phyloP scores from a whole-genome alignment of 257 asterid species.

The Nicotiana otophora region DNA sequence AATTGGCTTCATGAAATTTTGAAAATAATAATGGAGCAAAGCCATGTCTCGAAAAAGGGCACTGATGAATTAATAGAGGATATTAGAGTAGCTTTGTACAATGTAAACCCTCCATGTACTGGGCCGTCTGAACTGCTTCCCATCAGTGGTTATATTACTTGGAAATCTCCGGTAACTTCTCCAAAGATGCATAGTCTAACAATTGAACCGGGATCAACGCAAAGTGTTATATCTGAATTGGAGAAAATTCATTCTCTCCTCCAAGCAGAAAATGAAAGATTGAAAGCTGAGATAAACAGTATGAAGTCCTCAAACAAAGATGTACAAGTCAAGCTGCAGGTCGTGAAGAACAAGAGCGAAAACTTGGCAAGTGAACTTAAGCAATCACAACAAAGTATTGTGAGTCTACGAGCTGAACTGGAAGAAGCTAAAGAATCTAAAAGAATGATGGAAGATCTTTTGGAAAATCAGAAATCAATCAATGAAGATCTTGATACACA shows the following conservation, averaged over 20 bases:
- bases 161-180: slow-evolving; percentile 63
- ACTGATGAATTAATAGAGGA: slow-evolving; percentile 54
- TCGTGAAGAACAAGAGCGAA: slow-evolving; percentile 17
- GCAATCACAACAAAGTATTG: slow-evolving; percentile 26
- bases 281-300: slow-evolving; percentile 37
- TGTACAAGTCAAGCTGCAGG: slow-evolving; percentile 22
- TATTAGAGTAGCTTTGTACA: slow-evolving; percentile 29
- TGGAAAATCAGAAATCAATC: slow-evolving; percentile 52
- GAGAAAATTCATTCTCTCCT: slow-evolving; percentile 40
- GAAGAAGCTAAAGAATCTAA: slow-evolving; percentile 44
- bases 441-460: slow-evolving; percentile 45
- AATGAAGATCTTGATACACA: slow-evolving; percentile 75
- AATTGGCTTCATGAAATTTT: slow-evolving; percentile 54
- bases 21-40: slow-evolving; percentile 39
- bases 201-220: slow-evolving; percentile 38
- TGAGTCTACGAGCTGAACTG: slow-evolving; percentile 29
- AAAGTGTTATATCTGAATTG: slow-evolving; percentile 46
- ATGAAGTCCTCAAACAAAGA: slow-evolving; percentile 26
- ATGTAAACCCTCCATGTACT: neutral
- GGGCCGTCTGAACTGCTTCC: slow-evolving; percentile 31
- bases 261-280: slow-evolving; percentile 37
- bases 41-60: slow-evolving; percentile 36
- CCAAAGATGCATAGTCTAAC: slow-evolving; percentile 28
- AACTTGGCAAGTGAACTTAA: slow-evolving; percentile 27
- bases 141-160: slow-evolving; percentile 47